phyloP scores from a whole-genome alignment of 139 green algal genomes.

The Edaphochlamys debaryana region DNA sequence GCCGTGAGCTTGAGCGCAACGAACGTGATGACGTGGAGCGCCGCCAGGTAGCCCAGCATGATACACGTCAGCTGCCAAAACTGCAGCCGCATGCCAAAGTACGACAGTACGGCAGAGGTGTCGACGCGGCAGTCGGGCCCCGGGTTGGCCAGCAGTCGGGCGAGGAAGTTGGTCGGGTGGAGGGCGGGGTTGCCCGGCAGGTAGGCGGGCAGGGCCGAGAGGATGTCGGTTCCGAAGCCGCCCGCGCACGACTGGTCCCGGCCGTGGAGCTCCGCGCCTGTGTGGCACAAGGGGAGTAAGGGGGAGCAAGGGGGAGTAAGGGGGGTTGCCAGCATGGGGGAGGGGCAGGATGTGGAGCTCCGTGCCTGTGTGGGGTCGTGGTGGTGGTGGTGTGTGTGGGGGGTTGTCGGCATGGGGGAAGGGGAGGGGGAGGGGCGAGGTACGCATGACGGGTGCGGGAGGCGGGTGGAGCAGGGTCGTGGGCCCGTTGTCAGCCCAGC shows the following conservation, averaged over 20 bases:
- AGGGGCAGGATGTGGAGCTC: neutral
- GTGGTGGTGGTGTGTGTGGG: no score
- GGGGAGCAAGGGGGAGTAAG: no score
- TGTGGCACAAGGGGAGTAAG: no score
- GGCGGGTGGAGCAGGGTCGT: no score
- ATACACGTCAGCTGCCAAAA: conserved; percentile 37
- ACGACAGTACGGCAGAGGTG: no score
- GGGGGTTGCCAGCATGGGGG: no score
- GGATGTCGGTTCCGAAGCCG: conserved; percentile 44
- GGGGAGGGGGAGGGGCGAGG: no score
- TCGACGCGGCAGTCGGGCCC: conserved; percentile 35
- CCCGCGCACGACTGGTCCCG: conserved; percentile 48
- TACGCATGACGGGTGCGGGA: no score
- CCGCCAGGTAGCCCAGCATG: conserved; percentile 49
- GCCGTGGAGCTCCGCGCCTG: conserved; percentile 41
- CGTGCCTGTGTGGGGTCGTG: neutral
- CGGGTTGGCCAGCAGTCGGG: conserved; percentile 7
- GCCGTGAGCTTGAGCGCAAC: conserved; percentile 38
- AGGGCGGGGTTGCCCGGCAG: conserved; percentile 42
- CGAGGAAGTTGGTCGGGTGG: neutral
- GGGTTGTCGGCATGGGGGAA: no score
- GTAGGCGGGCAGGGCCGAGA: conserved; percentile 38
- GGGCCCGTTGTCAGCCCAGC: no score
- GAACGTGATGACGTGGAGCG: conserved; percentile 42
- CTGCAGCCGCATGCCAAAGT: conserved; percentile 41